Evolutionary conservation across 768 basidiomycete genomes (phyloP).

Genomic region (Tephrocybe rancida): DNA sequence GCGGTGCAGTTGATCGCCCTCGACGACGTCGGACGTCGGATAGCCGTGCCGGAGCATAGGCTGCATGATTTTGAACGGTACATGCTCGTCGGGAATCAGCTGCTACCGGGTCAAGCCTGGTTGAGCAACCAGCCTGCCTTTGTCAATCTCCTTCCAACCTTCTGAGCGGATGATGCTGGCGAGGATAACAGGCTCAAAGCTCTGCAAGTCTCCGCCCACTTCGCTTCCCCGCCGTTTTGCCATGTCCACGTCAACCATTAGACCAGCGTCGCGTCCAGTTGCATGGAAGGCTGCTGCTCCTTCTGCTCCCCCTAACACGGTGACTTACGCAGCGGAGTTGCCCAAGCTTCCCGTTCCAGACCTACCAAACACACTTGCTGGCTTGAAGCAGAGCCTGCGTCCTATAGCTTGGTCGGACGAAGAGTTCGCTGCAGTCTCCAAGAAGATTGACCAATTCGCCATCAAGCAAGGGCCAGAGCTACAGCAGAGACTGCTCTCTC

Average conservation of each 20-base stretch:
- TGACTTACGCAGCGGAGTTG: slow-evolving; percentile 66
- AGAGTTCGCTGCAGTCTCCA: slow-evolving; percentile 55
- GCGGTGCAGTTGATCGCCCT: background rate
- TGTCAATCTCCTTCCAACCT: background rate
- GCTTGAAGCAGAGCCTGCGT: slow-evolving; percentile 68
- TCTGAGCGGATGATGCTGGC: slow-evolving; percentile 11
- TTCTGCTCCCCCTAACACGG: slow-evolving; percentile 46
- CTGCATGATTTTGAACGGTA: no score
- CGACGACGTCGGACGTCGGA: no score
- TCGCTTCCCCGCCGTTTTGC: slow-evolving; percentile 6
- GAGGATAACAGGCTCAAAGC: slow-evolving; percentile 5
- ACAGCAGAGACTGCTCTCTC: slow-evolving; percentile 62
- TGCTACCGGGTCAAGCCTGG: no score
- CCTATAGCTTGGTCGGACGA: slow-evolving; percentile 70
- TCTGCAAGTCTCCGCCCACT: slow-evolving; percentile 1
- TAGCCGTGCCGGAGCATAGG: no score
- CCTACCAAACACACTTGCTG: slow-evolving; percentile 63
- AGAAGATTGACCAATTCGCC: slow-evolving; percentile 72
- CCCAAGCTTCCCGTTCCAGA: slow-evolving; percentile 77
- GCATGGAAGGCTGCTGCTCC: slow-evolving; percentile 80
- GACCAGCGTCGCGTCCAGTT: slow-evolving; percentile 37
- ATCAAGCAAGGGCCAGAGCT: slow-evolving; percentile 50
- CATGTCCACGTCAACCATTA: slow-evolving; percentile 23
- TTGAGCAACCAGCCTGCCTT: background rate
- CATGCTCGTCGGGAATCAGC: slow-evolving; percentile 15